Base-by-base conservation (phyloP, 1,139 yeast genomes). In the Yueomyces sp. region DNA sequence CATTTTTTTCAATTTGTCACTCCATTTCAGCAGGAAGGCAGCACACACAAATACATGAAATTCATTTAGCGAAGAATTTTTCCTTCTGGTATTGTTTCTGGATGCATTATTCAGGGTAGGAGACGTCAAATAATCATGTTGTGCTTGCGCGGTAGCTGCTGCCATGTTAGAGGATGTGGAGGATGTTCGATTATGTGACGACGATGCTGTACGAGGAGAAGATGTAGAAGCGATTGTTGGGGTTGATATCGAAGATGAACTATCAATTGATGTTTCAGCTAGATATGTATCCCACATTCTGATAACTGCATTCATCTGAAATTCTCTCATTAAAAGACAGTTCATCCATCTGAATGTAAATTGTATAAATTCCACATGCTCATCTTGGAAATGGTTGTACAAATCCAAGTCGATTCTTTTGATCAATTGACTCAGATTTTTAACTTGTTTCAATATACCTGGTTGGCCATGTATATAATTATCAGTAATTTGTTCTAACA, bases 331-430 rank as follows among this genome's bases (percentile, higher is more conserved):
- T 43, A 91, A 68, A 54, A 91, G 67, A 65, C 99, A 91, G 64
- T 93, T 91, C 97, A 93, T 93, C 99, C 99, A 91, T 51, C 99
- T 72, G 65, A 91, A 93, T 30, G 96, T 76, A 64, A 91, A 91
- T 60, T 93, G 98, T 51, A 93, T 78, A 57, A 91, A 91, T 60
- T 91, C 96, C 25, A 91, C 77, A 38, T 82, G 83, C 60, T 91
- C 96, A 1, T 64, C 59, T 44, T 81, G 81, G 50, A 91, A 74
- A 64, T 91, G 98, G 38, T 69, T 68, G 38, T 80, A 78, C 37
- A 91, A 67, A 31, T 75, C 80, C 3, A 72, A 63, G 56, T 93
- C 97, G 43, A 91, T 89, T 48, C 95, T 73, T 46, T 78, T 73
- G 27, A 89, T 84, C 44, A 91, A 68, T 49, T 81, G 87, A 42